Base-by-base conservation (phyloP, 1,139 yeast genomes). In the Pichia sp. region DNA sequence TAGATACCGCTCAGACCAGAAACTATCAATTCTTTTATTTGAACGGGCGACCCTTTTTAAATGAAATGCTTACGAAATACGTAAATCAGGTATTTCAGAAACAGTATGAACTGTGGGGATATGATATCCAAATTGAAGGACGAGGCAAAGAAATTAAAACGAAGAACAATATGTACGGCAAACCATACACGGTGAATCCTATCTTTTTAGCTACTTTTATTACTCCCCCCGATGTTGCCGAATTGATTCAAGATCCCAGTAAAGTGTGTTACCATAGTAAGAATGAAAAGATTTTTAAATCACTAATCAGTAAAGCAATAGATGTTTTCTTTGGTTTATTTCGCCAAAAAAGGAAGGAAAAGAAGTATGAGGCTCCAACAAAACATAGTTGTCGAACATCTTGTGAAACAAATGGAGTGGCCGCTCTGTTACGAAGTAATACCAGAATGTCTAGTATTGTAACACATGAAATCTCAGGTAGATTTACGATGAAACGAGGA, bases 21-120 rank as follows among this genome's bases (percentile, higher is more conserved):
- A 31, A 38, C 7, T 52, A 64, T 42, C 85, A 79, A 52, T 68
- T 67, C 43, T 53, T 77, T 1, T 68, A 65, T 36, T 48, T 75
- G 30, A 77, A 79, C 53, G 63, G 68, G 0, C 56, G 72, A 23
- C 55, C 52, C n/a, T 51, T 67, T 11, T 21, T 44, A 1, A 50
- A 52, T 17, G 50, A 46, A 1, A 51, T 51, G 3, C 50, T 72
- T 19, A 36, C 50, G 3, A 59, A 52, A 25, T 33, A 35, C 0
- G 52, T 76, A 4, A 65, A 46, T 28, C 37, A 34, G 9, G 38
- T 36, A 60, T 50, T 50, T 31, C 43, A 41, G 12, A 45, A 31
- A 15, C 15, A 43, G 17, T 47, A 42, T 46, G 49, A 39, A 19
- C 21, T 31, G 20, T 38, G 46, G 46, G 49, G 46, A 3, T 12